Base-by-base conservation (phyloP, 805 yeast genomes). In the Hanseniaspora lachancei region DNA sequence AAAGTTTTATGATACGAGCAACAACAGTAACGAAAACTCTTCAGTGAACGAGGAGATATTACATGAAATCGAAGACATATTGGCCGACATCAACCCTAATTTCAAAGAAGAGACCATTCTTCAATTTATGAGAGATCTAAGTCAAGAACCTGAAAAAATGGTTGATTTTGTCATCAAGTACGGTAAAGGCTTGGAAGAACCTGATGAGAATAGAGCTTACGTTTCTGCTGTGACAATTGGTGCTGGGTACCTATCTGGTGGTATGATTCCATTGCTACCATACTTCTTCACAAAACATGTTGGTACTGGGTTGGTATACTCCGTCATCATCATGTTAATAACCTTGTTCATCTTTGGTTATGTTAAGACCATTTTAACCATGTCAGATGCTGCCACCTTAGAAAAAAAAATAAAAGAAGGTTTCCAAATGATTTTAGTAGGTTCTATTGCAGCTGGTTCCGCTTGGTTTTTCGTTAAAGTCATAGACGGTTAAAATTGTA, bases 401-500 rank as follows among this genome's bases (percentile, higher is more conserved):
- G 63, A 66, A 59, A 79, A 78, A 60, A 84, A 83, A 64, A 70
- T 84, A 3, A 71, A 74, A 52, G 96, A 89, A 68, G 97, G 97
- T 46, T 57, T 84, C 20, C 95, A 88, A 70, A 91, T 93, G 97
- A 81, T 88, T 54, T 70, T 84, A n/a, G 89, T 87, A 51, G 98
- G 98, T 41, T 95, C 97, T n/a, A 72, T 85, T 35, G 97, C 98
- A 23, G 97, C 98, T 5, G 95, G 96, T 5, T 86, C 95, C 24
- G 98, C 98, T 12, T 91, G 96, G 95, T 80, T 79, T 47, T 78
- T 89, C 66, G 98, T 91, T 36, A 84, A 81, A 66, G 68, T 83
- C 60, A 81, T 91, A 58, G 96, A 64, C 10, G 47, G 47, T 20
- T 50, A 49, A 27, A 9, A 12, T 32, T 2, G 5, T 32, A 32